Evolutionary conservation across 179 eudicot genomes (phyloP).

Genomic region (Heliamphora pulchella): DNA sequence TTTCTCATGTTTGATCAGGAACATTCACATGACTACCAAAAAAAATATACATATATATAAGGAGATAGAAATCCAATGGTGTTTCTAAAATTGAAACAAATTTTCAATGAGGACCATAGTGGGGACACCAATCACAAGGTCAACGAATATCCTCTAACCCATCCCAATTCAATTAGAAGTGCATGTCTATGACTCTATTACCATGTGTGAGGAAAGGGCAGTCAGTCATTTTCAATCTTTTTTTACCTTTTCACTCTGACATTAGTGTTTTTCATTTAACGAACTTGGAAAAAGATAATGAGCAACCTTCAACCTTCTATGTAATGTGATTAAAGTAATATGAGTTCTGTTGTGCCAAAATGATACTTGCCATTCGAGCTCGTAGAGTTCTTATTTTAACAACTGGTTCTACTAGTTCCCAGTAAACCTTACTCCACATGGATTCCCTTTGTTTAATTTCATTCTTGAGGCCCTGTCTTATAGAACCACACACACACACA

Average conservation of each 20-base stretch:
- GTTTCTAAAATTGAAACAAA: neutral
- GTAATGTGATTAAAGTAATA: neutral
- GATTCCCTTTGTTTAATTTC: constrained; percentile 78
- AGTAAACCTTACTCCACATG: constrained; percentile 65
- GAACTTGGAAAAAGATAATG: neutral
- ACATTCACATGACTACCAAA: neutral
- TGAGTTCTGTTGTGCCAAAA: neutral
- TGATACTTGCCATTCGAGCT: constrained; percentile 77
- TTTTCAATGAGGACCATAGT: neutral
- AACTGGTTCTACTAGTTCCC: constrained; percentile 81
- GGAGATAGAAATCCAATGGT: neutral
- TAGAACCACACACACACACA: constrained; percentile 3
- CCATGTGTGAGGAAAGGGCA: constrained; percentile 1
- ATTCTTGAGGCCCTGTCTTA: constrained; percentile 72
- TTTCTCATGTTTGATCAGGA: constrained; percentile 6
- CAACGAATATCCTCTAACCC: neutral
- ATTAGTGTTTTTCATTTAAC: neutral
- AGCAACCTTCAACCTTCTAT: neutral
- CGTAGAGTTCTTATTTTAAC: constrained; percentile 74
- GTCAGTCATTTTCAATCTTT: neutral
- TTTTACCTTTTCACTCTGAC: neutral
- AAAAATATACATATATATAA: neutral
- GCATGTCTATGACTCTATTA: neutral
- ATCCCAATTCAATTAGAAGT: neutral
- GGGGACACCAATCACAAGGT: neutral